These are phyloP conservation scores for Coemansia aciculifera DNA, from an alignment of 192 early-diverging fungal genomes.

Conservation along the genomic window DNA sequence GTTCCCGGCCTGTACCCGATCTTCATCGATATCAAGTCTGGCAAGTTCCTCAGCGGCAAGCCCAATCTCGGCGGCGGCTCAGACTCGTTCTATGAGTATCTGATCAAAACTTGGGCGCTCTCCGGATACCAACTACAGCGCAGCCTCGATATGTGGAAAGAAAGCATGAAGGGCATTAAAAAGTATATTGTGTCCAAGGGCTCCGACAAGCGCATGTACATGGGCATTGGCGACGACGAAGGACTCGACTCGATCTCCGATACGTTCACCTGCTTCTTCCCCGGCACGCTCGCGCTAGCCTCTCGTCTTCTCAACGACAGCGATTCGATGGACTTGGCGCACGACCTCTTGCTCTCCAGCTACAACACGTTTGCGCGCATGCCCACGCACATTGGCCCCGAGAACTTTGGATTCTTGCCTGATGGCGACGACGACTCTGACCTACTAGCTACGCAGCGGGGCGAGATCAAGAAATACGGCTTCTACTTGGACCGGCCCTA, in stretches of 20 bases:
- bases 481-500: slow-evolving; percentile 51
- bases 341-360: slow-evolving; percentile 38
- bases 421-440: slow-evolving; percentile 45
- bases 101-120: slow-evolving; percentile 87
- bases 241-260: slow-evolving; percentile 53
- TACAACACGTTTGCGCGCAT: slow-evolving; percentile 50
- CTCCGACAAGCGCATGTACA: slow-evolving; percentile 51
- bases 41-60: slow-evolving; percentile 51
- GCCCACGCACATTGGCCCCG: slow-evolving; percentile 54
- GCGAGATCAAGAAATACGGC: slow-evolving; percentile 49
- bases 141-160: slow-evolving; percentile 52
- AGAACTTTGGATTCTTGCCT: slow-evolving; percentile 53
- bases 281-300: slow-evolving; percentile 52
- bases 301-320: slow-evolving; percentile 42
- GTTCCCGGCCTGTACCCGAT: slow-evolving; percentile 78
- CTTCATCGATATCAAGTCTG: slow-evolving; percentile 57
- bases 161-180: slow-evolving; percentile 45
- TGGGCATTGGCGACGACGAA: slow-evolving; percentile 53
- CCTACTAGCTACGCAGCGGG: slow-evolving; percentile 27
- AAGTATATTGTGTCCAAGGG: slow-evolving; percentile 46
- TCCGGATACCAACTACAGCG: slow-evolving; percentile 59
- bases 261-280: slow-evolving; percentile 54
- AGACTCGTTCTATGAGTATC: slow-evolving; percentile 95
- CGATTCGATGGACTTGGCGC: slow-evolving; percentile 36
- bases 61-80: slow-evolving; percentile 85